Evolutionary conservation across 495 filamentous ascomycete species (phyloP).

Genomic region (Chaetomium cochliodes): DNA sequence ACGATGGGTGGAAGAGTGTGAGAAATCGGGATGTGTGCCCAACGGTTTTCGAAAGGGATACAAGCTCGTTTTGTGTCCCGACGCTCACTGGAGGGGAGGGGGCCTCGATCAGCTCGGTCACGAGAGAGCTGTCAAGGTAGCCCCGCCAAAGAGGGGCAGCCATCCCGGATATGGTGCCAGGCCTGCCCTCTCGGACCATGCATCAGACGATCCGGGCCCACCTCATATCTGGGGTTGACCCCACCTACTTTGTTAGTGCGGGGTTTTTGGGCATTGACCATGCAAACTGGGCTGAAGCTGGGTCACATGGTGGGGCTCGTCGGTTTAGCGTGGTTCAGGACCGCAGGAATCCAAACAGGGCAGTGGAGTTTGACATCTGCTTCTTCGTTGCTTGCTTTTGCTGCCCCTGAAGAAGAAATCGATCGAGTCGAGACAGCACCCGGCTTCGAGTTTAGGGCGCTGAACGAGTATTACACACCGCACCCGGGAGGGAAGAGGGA

Average conservation of each 20-base stretch:
- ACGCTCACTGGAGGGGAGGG: conserved; percentile 10
- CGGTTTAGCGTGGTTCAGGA: conserved; percentile 11
- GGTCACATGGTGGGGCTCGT: conserved; percentile 23
- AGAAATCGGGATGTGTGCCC: conserved; percentile 10
- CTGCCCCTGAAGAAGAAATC: not conserved
- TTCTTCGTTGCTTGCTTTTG: too few relatives aligned
- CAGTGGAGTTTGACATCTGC: not conserved
- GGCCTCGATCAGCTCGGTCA: conserved; percentile 25
- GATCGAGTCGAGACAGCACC: not conserved
- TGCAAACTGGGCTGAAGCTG: conserved; percentile 14
- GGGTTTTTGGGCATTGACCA: conserved; percentile 24
- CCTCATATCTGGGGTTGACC: conserved; percentile 15
- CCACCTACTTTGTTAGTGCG: conserved; percentile 21
- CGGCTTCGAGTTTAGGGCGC: not conserved
- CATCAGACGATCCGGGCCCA: conserved; percentile 25
- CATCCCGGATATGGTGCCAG: not conserved
- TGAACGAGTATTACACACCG: not conserved
- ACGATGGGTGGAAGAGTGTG: conserved; percentile 4
- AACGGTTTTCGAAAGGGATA: not conserved
- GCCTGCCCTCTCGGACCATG: conserved; percentile 21
- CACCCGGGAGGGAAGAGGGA: not conserved
- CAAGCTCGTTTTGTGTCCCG: conserved; percentile 23
- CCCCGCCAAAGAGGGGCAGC: conserved; percentile 29
- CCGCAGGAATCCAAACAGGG: conserved; percentile 7
- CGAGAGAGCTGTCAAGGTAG: conserved; percentile 25